Evolutionary conservation across 2,329 filamentous ascomycete species (phyloP), one percentile per base, ranked within the genome.

Genomic region (Ophiostoma himal-ulmi): DNA sequence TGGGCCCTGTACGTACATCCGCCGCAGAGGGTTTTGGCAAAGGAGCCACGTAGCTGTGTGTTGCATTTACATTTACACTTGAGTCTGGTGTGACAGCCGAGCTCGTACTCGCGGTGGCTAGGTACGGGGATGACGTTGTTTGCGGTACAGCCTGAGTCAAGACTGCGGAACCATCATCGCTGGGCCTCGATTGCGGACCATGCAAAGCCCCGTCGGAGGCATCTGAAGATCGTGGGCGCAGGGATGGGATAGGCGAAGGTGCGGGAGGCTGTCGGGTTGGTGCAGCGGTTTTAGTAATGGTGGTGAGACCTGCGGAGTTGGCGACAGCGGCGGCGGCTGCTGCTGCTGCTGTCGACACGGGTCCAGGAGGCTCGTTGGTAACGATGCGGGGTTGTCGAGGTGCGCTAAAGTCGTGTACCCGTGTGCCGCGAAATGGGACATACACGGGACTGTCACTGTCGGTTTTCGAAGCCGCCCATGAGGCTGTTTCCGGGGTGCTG

Each of bases 381-480:
- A 81, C 73, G 37, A 80, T 77, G 65, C 78, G 82, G 72, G 80
- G 83, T 34, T 82, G 82, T 68, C 86, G 81, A 1, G 87, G 88
- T 0, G 85, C 86, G 75, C 87, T 89, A 75, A 89, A 90, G 77
- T 88, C 88, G 76, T 91, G 89, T 68, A 89, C 83, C 66, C 83
- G 82, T 8, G 85, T 91, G 67, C 86, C 89, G 75, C 83, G 83
- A 73, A 91, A 91, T 22, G 88, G 88, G 74, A 90, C 88, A 74
- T 89, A 88, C 26, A 79, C 77, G 5, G 82, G 81, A 74, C 84
- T 83, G 17, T 82, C 81, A 0, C 77, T 65, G 26, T 70, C 66
- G n/a, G 13, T 74, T 8, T 79, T 78, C 65, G 79, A 74, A 37
- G 83, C 74, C 0, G 83, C 80, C 30, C 83, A 74, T 0, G 82